Evolutionary conservation across 2,329 filamentous ascomycete genomes (phyloP), one percentile per base, ranked within the genome.

Genomic region (Pseudomassariella vexata): DNA sequence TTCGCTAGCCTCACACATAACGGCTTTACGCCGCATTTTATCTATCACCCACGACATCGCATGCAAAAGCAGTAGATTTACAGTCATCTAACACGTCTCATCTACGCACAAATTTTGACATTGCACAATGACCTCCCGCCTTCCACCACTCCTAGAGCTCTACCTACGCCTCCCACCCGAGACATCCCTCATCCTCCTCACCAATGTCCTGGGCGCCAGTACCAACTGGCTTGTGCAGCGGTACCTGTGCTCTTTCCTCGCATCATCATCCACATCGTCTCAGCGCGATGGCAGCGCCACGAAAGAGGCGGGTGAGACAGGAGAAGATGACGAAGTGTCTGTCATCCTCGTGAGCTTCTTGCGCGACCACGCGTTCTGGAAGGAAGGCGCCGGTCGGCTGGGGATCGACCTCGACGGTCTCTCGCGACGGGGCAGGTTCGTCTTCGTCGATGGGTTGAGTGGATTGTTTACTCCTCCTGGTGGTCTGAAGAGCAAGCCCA

Each of bases 331-430:
- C 9, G 59, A 61, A 25, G 59, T 56, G 17, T 70, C 65, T 30
- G 72, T 95, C 1, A 67, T 95, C 3, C 66, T 95, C 3, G 78
- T 92, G 36, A 94, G 85, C 62, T 95, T 92, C 59, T 63, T 94
- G 59, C 73, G 85, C 38, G 82, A 90, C 47, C 74, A 72, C 41
- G 64, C 73, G 2, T 94, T 94, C 52, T 95, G 88, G 87, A 78
- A 66, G 40, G 74, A 80, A 3, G 81, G 85, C 30, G 72, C 71
- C 3, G 71, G 76, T 32, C 80, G 80, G 56, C 57, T 87, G 50
- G 85, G 84, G 3, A 51, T 92, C 29, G 85, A 94, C 57, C 63
- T 92, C 30, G 73, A 81, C 12, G 67, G 67, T 5, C 55, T 81
- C 5, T 57, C 61, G 32, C 65, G 66, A 21, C 70, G 73, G 39